phyloP scores from a whole-genome alignment of 2,329 filamentous ascomycete species.

The Aspergillus sp. region DNA sequence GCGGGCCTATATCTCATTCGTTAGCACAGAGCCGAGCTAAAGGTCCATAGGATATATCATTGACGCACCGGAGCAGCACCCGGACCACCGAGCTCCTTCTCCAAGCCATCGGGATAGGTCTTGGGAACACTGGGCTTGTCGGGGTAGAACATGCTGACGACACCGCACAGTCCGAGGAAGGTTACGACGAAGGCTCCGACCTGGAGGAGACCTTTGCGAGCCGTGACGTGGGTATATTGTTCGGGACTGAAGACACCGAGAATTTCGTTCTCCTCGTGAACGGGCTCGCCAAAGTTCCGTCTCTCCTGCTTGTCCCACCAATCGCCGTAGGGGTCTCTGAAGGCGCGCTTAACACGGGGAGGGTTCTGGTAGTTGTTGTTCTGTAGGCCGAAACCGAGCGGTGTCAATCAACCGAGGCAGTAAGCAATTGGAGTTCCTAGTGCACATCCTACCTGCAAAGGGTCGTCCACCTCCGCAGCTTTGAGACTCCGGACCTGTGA shows the following conservation, averaged over 20 bases:
- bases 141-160: slow-evolving; percentile 70
- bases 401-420: slow-evolving; percentile 17
- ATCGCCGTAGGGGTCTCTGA: slow-evolving; percentile 86
- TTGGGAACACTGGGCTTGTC: slow-evolving; percentile 70
- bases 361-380: slow-evolving; percentile 53
- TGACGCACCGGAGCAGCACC: slow-evolving; percentile 66
- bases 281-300: slow-evolving; percentile 92
- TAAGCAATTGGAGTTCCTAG: background rate
- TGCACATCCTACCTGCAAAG: slow-evolving; percentile 43
- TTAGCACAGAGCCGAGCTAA: background rate
- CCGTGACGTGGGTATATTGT: slow-evolving; percentile 81
- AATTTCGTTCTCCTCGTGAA: slow-evolving; percentile 95
- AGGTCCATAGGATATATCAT: background rate
- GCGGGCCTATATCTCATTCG: slow-evolving; percentile 34
- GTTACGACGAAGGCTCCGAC: slow-evolving; percentile 66
- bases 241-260: slow-evolving; percentile 86
- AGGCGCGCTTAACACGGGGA: slow-evolving; percentile 75
- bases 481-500: slow-evolving; percentile 44
- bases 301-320: slow-evolving; percentile 99
- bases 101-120: slow-evolving; percentile 69
- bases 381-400: slow-evolving; percentile 31
- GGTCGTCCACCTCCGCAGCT: slow-evolving; percentile 44
- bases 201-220: slow-evolving; percentile 70
- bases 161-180: slow-evolving; percentile 66
- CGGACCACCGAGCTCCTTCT: slow-evolving; percentile 72